phyloP scores from a whole-genome alignment of 768 basidiomycete species.

The Mycena pura region DNA sequence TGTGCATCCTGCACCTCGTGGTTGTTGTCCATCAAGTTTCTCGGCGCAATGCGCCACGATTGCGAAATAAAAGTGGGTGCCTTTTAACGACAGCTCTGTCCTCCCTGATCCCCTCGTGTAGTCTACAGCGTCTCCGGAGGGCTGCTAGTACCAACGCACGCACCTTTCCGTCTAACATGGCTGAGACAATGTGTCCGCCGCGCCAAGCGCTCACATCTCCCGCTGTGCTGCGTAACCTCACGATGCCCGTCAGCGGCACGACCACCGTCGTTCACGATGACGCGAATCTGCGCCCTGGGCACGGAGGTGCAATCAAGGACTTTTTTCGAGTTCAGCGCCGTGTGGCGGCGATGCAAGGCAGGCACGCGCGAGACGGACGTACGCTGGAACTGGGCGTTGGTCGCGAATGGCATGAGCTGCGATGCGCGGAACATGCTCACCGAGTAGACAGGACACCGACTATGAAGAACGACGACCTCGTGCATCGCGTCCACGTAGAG shows the following conservation, averaged over 20 bases:
- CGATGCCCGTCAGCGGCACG: slow-evolving; percentile 77
- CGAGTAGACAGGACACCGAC: slow-evolving; percentile 58
- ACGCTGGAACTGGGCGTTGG: too few relatives aligned
- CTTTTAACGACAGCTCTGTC: too few relatives aligned
- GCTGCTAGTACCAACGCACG: too few relatives aligned
- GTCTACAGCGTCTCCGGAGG: too few relatives aligned
- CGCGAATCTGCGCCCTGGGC: slow-evolving; percentile 72
- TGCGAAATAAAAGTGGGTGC: too few relatives aligned
- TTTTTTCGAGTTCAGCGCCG: slow-evolving; percentile 76
- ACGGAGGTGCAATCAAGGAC: slow-evolving; percentile 70
- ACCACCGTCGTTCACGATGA: slow-evolving; percentile 90
- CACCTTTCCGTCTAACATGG: too few relatives aligned
- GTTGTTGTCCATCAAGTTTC: too few relatives aligned
- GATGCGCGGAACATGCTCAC: slow-evolving; percentile 65
- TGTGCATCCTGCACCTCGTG: too few relatives aligned
- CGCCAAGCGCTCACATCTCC: slow-evolving; percentile 73
- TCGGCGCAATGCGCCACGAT: too few relatives aligned
- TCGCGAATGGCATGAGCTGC: slow-evolving; percentile 55
- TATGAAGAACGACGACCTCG: slow-evolving; percentile 83
- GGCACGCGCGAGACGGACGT: not conserved
- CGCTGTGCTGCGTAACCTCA: slow-evolving; percentile 72
- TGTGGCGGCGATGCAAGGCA: not conserved
- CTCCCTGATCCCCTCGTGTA: too few relatives aligned
- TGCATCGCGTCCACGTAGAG: slow-evolving; percentile 91
- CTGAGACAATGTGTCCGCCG: too few relatives aligned